Conservation (phyloP, 768 basidiomycete genomes). For the Termitomyces sp. region DNA sequence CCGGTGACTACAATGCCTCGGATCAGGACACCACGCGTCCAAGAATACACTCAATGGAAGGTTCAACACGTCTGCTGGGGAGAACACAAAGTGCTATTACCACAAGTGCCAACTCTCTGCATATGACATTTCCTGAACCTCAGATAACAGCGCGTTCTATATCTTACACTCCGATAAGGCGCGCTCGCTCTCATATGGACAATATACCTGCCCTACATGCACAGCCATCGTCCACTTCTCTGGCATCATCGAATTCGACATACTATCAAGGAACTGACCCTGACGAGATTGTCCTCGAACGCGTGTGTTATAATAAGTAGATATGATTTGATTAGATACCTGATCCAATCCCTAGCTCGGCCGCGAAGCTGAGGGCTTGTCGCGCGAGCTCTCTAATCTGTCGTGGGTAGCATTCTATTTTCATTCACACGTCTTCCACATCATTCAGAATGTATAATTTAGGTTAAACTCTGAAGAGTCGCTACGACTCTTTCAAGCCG, state of each 20-base stretch:
- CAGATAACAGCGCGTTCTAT: slow-evolving; percentile 37
- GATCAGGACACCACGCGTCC: slow-evolving; percentile 21
- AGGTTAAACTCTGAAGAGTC: slow-evolving; percentile 64
- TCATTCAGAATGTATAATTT: slow-evolving; percentile 16
- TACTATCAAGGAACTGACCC: slow-evolving; percentile 30
- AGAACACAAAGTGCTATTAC: slow-evolving; percentile 34
- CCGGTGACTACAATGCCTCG: slow-evolving; percentile 20
- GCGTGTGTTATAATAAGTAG: slow-evolving; percentile 21
- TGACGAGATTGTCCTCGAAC: slow-evolving; percentile 24
- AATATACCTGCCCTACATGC: slow-evolving; percentile 20
- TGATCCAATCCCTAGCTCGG: slow-evolving; percentile 5
- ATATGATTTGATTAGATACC: not conserved
- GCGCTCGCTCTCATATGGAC: slow-evolving; percentile 25
- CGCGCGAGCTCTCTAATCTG: slow-evolving; percentile 28
- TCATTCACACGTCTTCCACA: slow-evolving; percentile 1
- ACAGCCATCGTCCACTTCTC: slow-evolving; percentile 16
- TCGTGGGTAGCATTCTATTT: slow-evolving; percentile 28
- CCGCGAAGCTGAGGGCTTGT: slow-evolving; percentile 15
- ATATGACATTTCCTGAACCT: slow-evolving; percentile 47
- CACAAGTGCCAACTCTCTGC: slow-evolving; percentile 11
- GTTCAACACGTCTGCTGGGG: slow-evolving; percentile 23
- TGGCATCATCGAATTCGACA: slow-evolving; percentile 32
- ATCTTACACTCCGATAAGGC: slow-evolving; percentile 26
- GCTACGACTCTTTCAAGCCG: slow-evolving; percentile 62
- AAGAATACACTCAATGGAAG: slow-evolving; percentile 27